These are phyloP conservation scores for Gnomoniopsis smithogilvyi DNA, from an alignment of 2,329 filamentous ascomycete genomes.

Conservation along the genomic window DNA sequence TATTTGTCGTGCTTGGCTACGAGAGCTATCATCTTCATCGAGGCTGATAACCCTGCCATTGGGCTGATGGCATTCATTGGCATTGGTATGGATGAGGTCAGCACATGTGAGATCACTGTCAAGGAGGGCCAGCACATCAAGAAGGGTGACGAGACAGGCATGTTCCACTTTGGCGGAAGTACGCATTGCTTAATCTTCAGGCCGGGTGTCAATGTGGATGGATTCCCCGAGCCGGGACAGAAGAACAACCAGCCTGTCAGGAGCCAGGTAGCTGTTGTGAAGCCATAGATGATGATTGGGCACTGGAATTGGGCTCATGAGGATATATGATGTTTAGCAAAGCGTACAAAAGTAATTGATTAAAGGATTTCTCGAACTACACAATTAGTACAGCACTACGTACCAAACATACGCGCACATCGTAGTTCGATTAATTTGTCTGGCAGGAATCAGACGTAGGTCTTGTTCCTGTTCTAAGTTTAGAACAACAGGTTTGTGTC, in stretches of 20 bases:
- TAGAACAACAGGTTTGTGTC: too few relatives aligned
- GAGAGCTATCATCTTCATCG: conserved; percentile 56
- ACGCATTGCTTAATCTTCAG: conserved; percentile 68
- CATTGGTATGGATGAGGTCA: conserved; percentile 76
- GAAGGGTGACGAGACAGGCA: conserved; percentile 71
- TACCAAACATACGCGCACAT: too few relatives aligned
- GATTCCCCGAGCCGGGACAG: conserved; percentile 32
- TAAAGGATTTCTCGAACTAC: too few relatives aligned
- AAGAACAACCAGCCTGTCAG: conserved; percentile 38
- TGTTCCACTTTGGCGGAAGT: conserved; percentile 79
- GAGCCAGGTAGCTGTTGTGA: conserved; percentile 31
- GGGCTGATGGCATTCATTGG: conserved; percentile 69
- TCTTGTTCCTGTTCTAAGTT: too few relatives aligned
- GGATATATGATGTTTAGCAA: neutral
- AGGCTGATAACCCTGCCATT: conserved; percentile 49
- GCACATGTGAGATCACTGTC: conserved; percentile 68
- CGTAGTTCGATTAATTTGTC: too few relatives aligned
- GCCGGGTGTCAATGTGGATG: conserved; percentile 47
- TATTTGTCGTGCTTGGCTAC: conserved; percentile 68
- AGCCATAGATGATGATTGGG: neutral
- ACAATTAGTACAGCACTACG: too few relatives aligned
- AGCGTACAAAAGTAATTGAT: neutral
- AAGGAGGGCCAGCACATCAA: conserved; percentile 60
- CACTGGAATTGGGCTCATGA: neutral
- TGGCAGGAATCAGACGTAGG: too few relatives aligned